Percentiles rank a stretch among this genome's conserved stretches.
Evolutionary conservation across 345 rosid genomes (phyloP).

Genomic region (Jatropha curcas): DNA sequence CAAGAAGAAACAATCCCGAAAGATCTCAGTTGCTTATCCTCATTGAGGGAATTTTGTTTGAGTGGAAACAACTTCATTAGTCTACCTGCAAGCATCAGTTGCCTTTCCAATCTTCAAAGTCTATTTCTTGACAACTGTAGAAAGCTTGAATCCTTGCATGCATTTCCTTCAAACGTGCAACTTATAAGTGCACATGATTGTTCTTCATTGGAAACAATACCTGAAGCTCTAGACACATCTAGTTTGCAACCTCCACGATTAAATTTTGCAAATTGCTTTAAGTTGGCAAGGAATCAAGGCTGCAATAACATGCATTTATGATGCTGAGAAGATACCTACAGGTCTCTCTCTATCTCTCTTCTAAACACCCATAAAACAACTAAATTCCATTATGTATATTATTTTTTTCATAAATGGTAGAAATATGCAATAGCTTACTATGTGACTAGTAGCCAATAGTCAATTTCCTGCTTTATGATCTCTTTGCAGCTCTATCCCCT

Average conservation of each 20-base stretch:
- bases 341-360: conserved; percentile 1
- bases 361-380: too few species aligned
- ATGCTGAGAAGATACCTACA: neutral
- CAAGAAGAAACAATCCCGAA: neutral
- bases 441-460: too few species aligned
- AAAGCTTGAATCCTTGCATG: conserved; percentile 18
- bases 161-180: conserved; percentile 13
- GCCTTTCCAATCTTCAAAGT: neutral
- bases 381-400: too few species aligned
- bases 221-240: neutral
- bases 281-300: conserved; percentile 1
- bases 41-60: neutral
- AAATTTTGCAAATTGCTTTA: conserved; percentile 9
- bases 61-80: conserved; percentile 9
- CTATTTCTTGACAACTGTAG: conserved; percentile 15
- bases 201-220: conserved; percentile 9
- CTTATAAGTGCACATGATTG: conserved; percentile 3
- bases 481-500: too few species aligned
- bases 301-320: neutral
- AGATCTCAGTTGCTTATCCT: conserved; percentile 13
- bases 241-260: neutral
- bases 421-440: too few species aligned
- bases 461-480: too few species aligned
- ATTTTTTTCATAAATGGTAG: too few species aligned
- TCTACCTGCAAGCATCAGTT: conserved; percentile 13